These are phyloP conservation scores for Microcos paniculata DNA, from an alignment of 345 rosid genomes.

Conservation along the genomic window DNA sequence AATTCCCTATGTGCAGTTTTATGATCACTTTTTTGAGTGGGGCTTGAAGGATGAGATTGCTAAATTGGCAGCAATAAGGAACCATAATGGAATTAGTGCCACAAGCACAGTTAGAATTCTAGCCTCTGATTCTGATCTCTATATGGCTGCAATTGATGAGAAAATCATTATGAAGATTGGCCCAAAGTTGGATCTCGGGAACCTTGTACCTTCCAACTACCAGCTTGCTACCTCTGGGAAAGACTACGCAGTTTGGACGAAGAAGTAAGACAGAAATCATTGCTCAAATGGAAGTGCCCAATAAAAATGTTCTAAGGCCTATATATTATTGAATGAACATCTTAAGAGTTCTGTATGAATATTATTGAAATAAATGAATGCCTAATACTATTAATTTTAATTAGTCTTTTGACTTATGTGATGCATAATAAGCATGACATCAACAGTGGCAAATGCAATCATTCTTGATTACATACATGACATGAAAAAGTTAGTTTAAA, in stretches of 20 bases:
- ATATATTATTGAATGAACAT: neutral
- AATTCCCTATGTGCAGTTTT: constrained; percentile 48
- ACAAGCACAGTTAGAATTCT: constrained; percentile 53
- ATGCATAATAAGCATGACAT: neutral
- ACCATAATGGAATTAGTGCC: constrained; percentile 38
- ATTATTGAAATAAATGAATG: neutral
- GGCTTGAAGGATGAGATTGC: constrained; percentile 57
- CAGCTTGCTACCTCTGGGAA: constrained; percentile 54
- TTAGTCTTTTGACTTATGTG: neutral
- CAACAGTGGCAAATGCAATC: neutral
- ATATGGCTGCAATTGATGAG: constrained; percentile 62
- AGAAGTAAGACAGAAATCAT: constrained; percentile 6
- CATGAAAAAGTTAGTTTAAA: no score
- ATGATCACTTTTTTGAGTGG: constrained; percentile 73
- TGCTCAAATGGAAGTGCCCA: neutral
- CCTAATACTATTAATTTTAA: neutral
- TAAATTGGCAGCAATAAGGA: constrained; percentile 49
- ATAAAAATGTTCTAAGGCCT: neutral
- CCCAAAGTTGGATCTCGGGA: constrained; percentile 63
- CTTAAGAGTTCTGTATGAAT: neutral
- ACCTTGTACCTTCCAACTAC: constrained; percentile 60
- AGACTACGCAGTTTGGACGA: constrained; percentile 62
- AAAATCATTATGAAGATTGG: constrained; percentile 80
- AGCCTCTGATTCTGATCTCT: constrained; percentile 62
- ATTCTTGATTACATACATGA: no score